Evolutionary conservation across 331 rosid genomes (phyloP).

Genomic region (Malus hybrid): DNA sequence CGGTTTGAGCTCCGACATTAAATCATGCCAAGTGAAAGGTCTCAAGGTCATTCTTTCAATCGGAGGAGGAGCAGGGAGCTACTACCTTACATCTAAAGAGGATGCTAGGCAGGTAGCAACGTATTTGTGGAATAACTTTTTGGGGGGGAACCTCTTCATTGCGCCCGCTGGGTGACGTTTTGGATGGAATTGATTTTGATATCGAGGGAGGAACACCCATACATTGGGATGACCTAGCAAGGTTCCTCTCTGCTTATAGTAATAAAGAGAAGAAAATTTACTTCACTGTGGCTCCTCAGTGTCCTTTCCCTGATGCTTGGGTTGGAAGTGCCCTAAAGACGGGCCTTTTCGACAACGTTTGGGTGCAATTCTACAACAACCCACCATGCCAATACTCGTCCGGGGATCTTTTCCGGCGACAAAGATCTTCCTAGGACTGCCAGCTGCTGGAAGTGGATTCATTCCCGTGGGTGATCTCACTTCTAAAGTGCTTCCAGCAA

Average conservation of each 20-base stretch:
- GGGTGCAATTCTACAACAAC: slow-evolving; percentile 54
- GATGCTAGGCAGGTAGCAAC: slow-evolving; percentile 40
- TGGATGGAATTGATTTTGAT: slow-evolving; percentile 52
- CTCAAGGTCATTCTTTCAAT: slow-evolving; percentile 44
- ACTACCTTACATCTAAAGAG: slow-evolving; percentile 27
- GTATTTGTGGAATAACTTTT: slow-evolving; percentile 46
- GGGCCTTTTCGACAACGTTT: slow-evolving; percentile 38
- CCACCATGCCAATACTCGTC: slow-evolving; percentile 40
- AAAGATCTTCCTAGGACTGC: slow-evolving; percentile 38
- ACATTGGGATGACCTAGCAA: slow-evolving; percentile 46
- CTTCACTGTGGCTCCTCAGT: slow-evolving; percentile 40
- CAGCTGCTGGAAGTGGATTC: slow-evolving; percentile 47
- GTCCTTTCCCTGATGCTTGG: slow-evolving; percentile 50
- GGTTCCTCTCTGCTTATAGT: slow-evolving; percentile 25
- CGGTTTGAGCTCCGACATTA: slow-evolving; percentile 30
- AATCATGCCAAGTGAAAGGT: slow-evolving; percentile 38
- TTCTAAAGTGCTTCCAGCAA: slow-evolving; percentile 32
- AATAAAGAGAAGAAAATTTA: slow-evolving; percentile 26
- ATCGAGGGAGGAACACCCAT: slow-evolving; percentile 46
- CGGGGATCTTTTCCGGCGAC: slow-evolving; percentile 15
- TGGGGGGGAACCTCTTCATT: slow-evolving; percentile 32
- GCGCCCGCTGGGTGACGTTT: slow-evolving; percentile 34
- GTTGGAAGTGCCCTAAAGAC: slow-evolving; percentile 36
- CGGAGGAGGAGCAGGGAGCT: slow-evolving; percentile 40
- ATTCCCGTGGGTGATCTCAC: slow-evolving; percentile 25